phyloP scores from a whole-genome alignment of 768 basidiomycete genomes.

The Rhodotorula taiwanensis region DNA sequence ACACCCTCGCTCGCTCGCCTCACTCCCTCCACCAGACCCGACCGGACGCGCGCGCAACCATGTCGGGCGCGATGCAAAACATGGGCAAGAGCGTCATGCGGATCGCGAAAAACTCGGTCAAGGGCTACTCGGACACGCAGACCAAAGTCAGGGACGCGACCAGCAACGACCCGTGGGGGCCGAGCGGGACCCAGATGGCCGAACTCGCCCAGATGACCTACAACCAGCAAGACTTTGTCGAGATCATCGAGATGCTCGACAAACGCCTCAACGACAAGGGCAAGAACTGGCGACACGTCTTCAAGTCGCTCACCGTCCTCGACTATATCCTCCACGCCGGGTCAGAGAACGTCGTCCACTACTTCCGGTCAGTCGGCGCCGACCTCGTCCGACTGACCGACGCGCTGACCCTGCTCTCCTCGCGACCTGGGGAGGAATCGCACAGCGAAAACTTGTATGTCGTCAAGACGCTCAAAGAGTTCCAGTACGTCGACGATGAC shows the following conservation, averaged over 20 bases:
- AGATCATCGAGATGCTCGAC: slow-evolving; percentile 99
- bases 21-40: too few species aligned
- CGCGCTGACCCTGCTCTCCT: background rate
- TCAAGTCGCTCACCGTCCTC: slow-evolving; percentile 91
- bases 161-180: slow-evolving; percentile 79
- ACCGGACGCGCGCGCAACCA: background rate
- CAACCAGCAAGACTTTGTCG: slow-evolving; percentile 98
- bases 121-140: slow-evolving; percentile 82
- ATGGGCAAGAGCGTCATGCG: slow-evolving; percentile 38
- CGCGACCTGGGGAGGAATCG: too few species aligned
- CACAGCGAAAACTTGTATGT: slow-evolving; percentile 84
- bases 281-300: slow-evolving; percentile 99
- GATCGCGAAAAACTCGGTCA: slow-evolving; percentile 41
- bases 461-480: slow-evolving; percentile 98
- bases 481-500: slow-evolving; percentile 90
- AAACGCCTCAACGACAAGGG: slow-evolving; percentile 98
- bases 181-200: slow-evolving; percentile 92
- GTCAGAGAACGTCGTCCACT: slow-evolving; percentile 95
- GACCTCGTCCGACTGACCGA: too few species aligned
- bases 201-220: slow-evolving; percentile 94
- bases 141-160: slow-evolving; percentile 74
- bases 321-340: slow-evolving; percentile 95
- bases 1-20: too few species aligned
- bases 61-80: slow-evolving; percentile 21
- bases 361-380: slow-evolving; percentile 54